phyloP scores from a whole-genome alignment of 2,329 filamentous ascomycete genomes.

The Trichoderma endophyticum region DNA sequence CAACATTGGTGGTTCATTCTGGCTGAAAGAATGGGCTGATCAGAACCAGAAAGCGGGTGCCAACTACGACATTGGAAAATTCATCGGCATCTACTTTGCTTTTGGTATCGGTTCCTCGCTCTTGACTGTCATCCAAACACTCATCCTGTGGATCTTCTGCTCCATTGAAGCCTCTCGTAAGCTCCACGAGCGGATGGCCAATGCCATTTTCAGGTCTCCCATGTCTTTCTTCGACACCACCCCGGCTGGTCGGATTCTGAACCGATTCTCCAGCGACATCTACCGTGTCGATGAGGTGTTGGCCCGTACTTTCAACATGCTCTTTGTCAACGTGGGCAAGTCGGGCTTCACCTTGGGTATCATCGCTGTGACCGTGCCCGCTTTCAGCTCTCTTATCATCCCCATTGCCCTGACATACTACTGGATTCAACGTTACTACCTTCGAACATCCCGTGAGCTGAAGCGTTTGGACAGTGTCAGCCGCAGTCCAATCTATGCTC shows the following conservation, averaged over 20 bases:
- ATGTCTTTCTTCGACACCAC: slow-evolving; percentile 99
- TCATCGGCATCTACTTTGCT: slow-evolving; percentile 91
- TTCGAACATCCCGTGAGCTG: slow-evolving; percentile 91
- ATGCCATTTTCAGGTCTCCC: slow-evolving; percentile 92
- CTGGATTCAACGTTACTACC: slow-evolving; percentile 94
- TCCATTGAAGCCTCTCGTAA: slow-evolving; percentile 98
- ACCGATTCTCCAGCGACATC: slow-evolving; percentile 85
- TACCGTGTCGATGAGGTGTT: slow-evolving; percentile 88
- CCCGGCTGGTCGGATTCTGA: slow-evolving; percentile 91
- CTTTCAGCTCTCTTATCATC: slow-evolving; percentile 75
- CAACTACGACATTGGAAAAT: slow-evolving; percentile 80
- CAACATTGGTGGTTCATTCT: slow-evolving; percentile 80
- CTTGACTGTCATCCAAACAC: slow-evolving; percentile 84
- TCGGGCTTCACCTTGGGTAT: slow-evolving; percentile 82
- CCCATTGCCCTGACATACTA: slow-evolving; percentile 80
- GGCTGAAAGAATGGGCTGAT: slow-evolving; percentile 93
- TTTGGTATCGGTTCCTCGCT: slow-evolving; percentile 84
- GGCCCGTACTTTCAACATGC: slow-evolving; percentile 96
- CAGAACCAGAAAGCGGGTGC: slow-evolving; percentile 62
- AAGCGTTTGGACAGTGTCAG: slow-evolving; percentile 95
- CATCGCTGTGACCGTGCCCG: slow-evolving; percentile 77
- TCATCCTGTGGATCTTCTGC: slow-evolving; percentile 99
- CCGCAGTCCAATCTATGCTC: slow-evolving; percentile 93
- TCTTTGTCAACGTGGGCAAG: slow-evolving; percentile 72
- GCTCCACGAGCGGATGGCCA: slow-evolving; percentile 95